Base-by-base conservation (phyloP, 1,284 basidiomycete genomes). In the Chalciporus piperatoides region DNA sequence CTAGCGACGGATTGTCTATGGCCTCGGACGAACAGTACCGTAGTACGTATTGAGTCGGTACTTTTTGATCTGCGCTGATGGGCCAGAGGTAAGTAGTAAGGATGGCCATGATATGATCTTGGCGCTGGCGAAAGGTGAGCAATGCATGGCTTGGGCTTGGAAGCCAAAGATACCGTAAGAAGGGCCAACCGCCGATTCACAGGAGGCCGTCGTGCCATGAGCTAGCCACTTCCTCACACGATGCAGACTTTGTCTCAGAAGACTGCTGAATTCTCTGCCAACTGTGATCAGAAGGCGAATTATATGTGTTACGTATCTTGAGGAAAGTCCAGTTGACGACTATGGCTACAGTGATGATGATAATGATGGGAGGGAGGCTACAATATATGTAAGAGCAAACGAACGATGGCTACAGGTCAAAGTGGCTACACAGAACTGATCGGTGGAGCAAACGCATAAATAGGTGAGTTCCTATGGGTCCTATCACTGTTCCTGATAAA, bases 331-430 rank as follows among this genome's bases (percentile, higher is more conserved):
- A 17, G 19, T 44, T 41, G 38, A 45, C 43, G 44, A 32, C 52
- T 66, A 62, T n/a, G 44, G 60, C 55, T 62, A 62, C 60, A 62
- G 28, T 50, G 25, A n/a, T n/a, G n/a, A n/a, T n/a, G 3, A 45
- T 48, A 39, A 44, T 38, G 42, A 42, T 37, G 28, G 45, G 44
- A 9, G 23, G 19, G 52, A 42, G 27, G 49, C 53, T 63, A 63
- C 62, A 68, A 60, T 59, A 52, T 55, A 41, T 49, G 48, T 51
- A 44, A 45, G 49, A 40, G 51, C 30, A 41, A 11, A 43, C 14
- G 32, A 46, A 41, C 33, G 50, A 49, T 48, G 49, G 63, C 61
- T 64, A 62, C 65, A 67, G 47, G 49, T 41, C 45, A 36, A 44
- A 41, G 47, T 51, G 52, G 61, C 61, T 65, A 62, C 57, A 65